Evolutionary conservation across 257 asterid genomes (phyloP), one percentile per base, ranked within the genome.

Genomic region (Plantago major): DNA sequence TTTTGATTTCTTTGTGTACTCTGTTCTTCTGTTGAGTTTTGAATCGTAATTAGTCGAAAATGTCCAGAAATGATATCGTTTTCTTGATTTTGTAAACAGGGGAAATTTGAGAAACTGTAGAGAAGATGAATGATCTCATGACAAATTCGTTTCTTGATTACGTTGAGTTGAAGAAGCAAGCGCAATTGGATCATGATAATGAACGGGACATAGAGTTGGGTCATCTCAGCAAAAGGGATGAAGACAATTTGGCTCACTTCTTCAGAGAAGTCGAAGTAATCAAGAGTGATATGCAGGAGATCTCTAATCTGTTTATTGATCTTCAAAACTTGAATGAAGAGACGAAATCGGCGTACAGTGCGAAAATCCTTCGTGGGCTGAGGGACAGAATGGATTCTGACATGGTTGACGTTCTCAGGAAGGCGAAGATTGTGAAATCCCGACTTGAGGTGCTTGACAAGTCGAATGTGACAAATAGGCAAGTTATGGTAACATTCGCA

Each of bases 41-140:
- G 40, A 33, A 4, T 33, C 40, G 6, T 33, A 5, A 33, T 33
- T 33, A 33, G 26, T 22, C 26, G 26, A 22, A 22, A 22, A 22
- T 22, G 26, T n/a, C 26, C 26, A 22, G 26, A 22, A 22, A 33
- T 33, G 6, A 33, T 33, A 4, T 4, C 6, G 40, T 33, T 46
- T 60, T 66, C 61, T 65, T 49, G 70, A 58, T 65, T 58, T 7
- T 33, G 11, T 63, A 58, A 59, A 58, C 76, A 71, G 74, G 56
- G 16, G 17, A 55, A 17, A 17, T 11, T 59, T 58, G 64, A 42
- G 9, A 42, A 52, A 50, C 22, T 57, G 61, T 18, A 0, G 56
- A 10, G 38, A 83, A 77, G 73, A 90, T 90, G 95, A 91, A 91
- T 69, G 92, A 91, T 82, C 88, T 91, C 6, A 82, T 91, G 94